A percentile compares a stretch with the other conserved stretches of the same genome.
Evolutionary conservation across 495 filamentous ascomycete genomes (phyloP).

Genomic region (Ascobolus immersus): DNA sequence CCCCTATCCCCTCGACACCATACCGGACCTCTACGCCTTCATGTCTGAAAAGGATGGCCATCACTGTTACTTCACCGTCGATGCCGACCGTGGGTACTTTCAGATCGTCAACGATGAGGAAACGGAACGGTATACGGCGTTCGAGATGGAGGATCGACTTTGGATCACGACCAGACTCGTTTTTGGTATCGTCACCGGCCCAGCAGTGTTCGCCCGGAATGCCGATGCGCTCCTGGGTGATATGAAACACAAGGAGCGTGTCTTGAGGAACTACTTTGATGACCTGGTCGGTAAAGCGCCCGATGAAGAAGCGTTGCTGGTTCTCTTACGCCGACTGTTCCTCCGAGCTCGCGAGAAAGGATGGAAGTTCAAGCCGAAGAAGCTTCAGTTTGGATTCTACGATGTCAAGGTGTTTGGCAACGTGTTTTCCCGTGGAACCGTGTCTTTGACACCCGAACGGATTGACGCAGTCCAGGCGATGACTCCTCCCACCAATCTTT

Average conservation of each 20-base stretch:
- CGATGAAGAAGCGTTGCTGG: too few relatives aligned
- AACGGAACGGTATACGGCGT: not conserved
- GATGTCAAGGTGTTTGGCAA: too few relatives aligned
- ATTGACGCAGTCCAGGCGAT: too few relatives aligned
- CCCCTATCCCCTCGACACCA: not conserved
- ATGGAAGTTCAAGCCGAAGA: not conserved
- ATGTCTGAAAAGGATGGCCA: not conserved
- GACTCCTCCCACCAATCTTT: too few relatives aligned
- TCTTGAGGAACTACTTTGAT: conserved; percentile 1
- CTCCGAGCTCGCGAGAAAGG: too few relatives aligned
- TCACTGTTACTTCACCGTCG: not conserved
- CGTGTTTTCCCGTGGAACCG: too few relatives aligned
- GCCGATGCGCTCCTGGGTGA: not conserved
- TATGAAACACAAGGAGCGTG: not conserved
- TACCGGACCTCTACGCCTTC: not conserved
- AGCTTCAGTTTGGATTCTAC: too few relatives aligned
- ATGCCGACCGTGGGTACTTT: not conserved
- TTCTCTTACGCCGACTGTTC: too few relatives aligned
- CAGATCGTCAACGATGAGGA: not conserved
- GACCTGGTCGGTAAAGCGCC: conserved; percentile 1
- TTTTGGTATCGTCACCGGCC: not conserved
- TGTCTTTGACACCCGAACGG: too few relatives aligned
- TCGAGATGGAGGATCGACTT: not conserved
- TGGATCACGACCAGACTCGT: not conserved
- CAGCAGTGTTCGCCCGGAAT: not conserved